Conservation (phyloP, 2,329 filamentous ascomycete genomes). For the Arthrobotrys conoides region DNA sequence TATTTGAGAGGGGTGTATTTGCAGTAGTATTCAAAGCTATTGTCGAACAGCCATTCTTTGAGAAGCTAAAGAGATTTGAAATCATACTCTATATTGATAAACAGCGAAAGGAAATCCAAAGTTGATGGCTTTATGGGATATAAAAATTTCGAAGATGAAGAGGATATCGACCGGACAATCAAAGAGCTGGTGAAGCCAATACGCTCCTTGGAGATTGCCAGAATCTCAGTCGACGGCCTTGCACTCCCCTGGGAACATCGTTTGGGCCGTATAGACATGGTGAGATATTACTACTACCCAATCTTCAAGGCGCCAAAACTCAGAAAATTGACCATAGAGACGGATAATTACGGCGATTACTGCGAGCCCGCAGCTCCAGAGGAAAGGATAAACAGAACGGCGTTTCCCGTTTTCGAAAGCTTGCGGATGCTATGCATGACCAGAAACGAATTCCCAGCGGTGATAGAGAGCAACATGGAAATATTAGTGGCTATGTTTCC, state of each 20-base stretch:
- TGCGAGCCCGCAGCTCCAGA: too few relatives aligned
- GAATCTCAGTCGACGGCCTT: not conserved
- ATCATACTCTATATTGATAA: not conserved
- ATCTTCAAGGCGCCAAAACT: not conserved
- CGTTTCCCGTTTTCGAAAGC: not conserved
- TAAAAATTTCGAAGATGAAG: not conserved
- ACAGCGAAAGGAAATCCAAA: not conserved
- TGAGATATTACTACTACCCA: not conserved
- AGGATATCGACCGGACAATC: not conserved
- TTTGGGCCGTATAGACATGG: not conserved
- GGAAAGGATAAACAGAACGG: too few relatives aligned
- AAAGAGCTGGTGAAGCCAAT: not conserved
- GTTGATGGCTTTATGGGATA: not conserved
- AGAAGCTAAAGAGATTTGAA: not conserved
- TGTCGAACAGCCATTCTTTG: not conserved
- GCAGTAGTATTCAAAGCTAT: not conserved
- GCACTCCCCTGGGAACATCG: not conserved
- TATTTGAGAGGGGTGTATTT: not conserved
- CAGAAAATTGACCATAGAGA: not conserved
- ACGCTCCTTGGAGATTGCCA: not conserved
- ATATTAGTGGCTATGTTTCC: not conserved
- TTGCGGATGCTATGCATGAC: not conserved
- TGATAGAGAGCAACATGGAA: not conserved
- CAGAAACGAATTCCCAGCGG: not conserved
- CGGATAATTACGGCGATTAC: not conserved